Conservation (phyloP, 257 asterid genomes). For the Solanum pennellii region DNA sequence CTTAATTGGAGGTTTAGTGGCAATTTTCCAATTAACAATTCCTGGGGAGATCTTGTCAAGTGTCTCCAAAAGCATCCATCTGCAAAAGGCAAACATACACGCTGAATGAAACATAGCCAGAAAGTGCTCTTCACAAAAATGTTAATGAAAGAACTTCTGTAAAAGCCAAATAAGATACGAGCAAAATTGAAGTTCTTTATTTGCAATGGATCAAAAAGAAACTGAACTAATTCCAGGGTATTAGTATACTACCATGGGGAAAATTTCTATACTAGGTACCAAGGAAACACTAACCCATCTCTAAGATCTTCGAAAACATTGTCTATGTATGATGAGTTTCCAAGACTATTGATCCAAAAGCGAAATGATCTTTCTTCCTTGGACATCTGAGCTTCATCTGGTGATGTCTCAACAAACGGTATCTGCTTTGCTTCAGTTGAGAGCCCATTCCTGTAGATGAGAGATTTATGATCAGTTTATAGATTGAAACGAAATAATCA, state of each 20-base stretch:
- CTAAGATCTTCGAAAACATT: constrained; percentile 81
- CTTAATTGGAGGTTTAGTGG: constrained; percentile 89
- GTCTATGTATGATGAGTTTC: constrained; percentile 55
- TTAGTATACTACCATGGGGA: background rate
- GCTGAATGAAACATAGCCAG: background rate
- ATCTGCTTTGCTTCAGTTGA: constrained; percentile 40
- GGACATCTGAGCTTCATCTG: constrained; percentile 82
- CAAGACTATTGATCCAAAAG: constrained; percentile 93
- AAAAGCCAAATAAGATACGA: background rate
- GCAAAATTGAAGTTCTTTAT: background rate
- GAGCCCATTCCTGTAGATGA: constrained; percentile 61
- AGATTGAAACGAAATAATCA: background rate
- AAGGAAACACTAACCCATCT: constrained; percentile 38
- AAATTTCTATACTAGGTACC: background rate
- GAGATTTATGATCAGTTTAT: background rate
- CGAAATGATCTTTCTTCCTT: constrained; percentile 95
- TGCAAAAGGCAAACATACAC: constrained; percentile 15
- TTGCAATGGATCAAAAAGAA: background rate
- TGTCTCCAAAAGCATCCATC: constrained; percentile 85
- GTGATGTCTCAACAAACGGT: constrained; percentile 66
- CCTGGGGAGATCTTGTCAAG: constrained; percentile 93
- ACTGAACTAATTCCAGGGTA: background rate
- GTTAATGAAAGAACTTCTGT: background rate
- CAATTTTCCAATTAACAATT: constrained; percentile 83
- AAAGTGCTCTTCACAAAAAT: background rate